A percentile compares a stretch with the other conserved stretches of the same genome.
Conservation (phyloP, 345 rosid genomes). For the Aquilaria malaccensis region DNA sequence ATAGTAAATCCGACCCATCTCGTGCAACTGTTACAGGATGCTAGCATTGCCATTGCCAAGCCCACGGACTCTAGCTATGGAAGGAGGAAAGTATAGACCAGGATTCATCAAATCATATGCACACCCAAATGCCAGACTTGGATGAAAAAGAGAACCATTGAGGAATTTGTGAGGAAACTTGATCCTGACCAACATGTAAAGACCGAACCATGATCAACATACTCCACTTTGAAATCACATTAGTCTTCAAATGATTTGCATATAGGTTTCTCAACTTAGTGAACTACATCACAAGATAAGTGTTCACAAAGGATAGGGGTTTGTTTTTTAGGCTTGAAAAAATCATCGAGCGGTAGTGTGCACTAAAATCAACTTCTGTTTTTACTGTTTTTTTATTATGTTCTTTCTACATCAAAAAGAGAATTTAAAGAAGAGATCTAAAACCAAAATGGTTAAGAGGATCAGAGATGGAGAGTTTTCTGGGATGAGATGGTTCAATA, state of each 20-base stretch:
- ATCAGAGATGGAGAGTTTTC: too few relatives aligned
- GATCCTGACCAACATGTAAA: conserved; percentile 57
- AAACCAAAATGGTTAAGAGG: too few relatives aligned
- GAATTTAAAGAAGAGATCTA: too few relatives aligned
- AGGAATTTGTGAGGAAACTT: conserved; percentile 36
- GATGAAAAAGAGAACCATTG: conserved; percentile 46
- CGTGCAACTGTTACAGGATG: conserved; percentile 53
- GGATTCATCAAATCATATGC: conserved; percentile 62
- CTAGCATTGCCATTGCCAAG: conserved; percentile 70
- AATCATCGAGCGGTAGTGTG: conserved; percentile 25
- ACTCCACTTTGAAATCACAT: conserved; percentile 70
- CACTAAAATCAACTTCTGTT: too few relatives aligned
- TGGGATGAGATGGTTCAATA: too few relatives aligned
- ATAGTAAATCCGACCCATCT: conserved; percentile 37
- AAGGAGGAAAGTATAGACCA: conserved; percentile 45
- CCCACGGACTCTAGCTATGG: conserved; percentile 71
- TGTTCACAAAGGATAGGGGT: conserved; percentile 44
- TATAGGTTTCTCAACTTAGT: conserved; percentile 18
- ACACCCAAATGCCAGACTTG: conserved; percentile 68
- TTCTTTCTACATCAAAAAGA: too few relatives aligned
- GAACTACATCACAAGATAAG: conserved; percentile 42
- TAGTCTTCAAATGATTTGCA: conserved; percentile 54
- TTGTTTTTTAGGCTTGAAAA: conserved; percentile 56
- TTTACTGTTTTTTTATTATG: too few relatives aligned
- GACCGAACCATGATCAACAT: conserved; percentile 78